Evolutionary conservation across 139 green algal species (phyloP), one percentile per base, ranked within the genome.

Genomic region (Chlorella sp.): DNA sequence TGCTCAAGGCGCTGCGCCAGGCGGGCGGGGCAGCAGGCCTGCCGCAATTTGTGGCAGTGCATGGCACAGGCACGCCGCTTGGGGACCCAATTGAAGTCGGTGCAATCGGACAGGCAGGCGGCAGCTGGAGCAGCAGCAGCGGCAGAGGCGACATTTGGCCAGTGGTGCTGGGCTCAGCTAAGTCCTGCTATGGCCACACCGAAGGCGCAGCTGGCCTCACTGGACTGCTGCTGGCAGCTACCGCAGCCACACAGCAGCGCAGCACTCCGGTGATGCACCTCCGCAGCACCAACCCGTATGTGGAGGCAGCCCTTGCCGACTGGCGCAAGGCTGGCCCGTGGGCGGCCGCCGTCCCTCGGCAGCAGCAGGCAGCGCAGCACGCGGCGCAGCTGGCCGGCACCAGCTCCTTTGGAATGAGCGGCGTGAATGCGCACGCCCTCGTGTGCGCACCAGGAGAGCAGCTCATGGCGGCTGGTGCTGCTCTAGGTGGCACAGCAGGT

Each of bases 161-260:
- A 26, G 72, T 92, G 11, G 38, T 38, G 0, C 38, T 94, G 43
- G 28, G 84, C 20, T 87, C 92, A 11, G 84, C 20, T 68, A 95
- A 95, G 76, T 84, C 88, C 4, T 84, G 72, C 77, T 81, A 86
- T 36, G 92, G 92, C 38, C 92, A 95, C 85, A 91, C 88, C 1
- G 92, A 95, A 80, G 84, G 90, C 17, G 76, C 79, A 5, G 91
- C 91, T 48, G 91, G 91, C 28, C 68, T 96, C 20, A 89, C 93
- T 36, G 94, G 94, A 0, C 46, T 96, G 76, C 89, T 96, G 51
- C 76, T 93, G 60, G 92, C 89, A 0, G 14, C 85, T 4, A 34
- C 78, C 48, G 77, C 58, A n/a, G 51, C 51, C 22, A 60, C 32
- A 44, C 68, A 44, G 34, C 68, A 44, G n/a, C 48, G 68, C 40